Evolutionary conservation across 1,284 basidiomycete genomes (phyloP), one percentile per base, ranked within the genome.

Genomic region (Abortiporus biennis): DNA sequence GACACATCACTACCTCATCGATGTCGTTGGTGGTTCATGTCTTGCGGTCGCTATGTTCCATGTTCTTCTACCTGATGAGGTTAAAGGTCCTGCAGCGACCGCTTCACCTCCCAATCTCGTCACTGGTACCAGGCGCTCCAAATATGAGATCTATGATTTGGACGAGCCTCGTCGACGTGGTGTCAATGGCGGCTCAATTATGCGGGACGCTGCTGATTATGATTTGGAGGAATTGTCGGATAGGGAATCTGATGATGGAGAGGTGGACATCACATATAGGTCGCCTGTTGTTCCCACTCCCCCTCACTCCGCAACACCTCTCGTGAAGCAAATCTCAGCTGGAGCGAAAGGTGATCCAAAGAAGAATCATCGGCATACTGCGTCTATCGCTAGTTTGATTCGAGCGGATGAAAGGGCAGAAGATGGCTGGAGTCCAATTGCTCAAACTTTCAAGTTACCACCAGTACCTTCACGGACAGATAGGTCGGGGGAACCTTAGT

Each of bases 1-100:
- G 53, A 92, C 89, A 4, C 93, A 96, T 62, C 92, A 98, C 69
- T 99, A 98, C 71, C 82, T 98, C 53, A 92, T 99, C 65, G 96
- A 99, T 58, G 85, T 98, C 53, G 90, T 94, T 27, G 90, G 85
- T 2, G 95, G 95, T 5, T 91, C 90, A 0, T 96, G 93, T 59
- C 75, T 99, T 45, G 85, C 92, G 16, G 85, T 87, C 12, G 74
- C 79, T 11, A 84, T 78, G 57, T 99, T 98, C 72, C 97, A 95
- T 67, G 63, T 89, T 52, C 85, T 85, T 66, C 79, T 95, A 54
- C 90, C 91, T 0, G 79, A 88, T 48, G 80, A 86, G 46, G 73
- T 92, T 50, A 78, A 78, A 50, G 78, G 80, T 40, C 55, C 74
- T 12, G 71, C 71, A 17, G 76, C 79, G 1, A 72, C 76, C 6